A percentile compares a stretch with the other conserved stretches of the same genome.
Evolutionary conservation across 2,329 filamentous ascomycete species (phyloP).

Genomic region (Colletotrichum musae): DNA sequence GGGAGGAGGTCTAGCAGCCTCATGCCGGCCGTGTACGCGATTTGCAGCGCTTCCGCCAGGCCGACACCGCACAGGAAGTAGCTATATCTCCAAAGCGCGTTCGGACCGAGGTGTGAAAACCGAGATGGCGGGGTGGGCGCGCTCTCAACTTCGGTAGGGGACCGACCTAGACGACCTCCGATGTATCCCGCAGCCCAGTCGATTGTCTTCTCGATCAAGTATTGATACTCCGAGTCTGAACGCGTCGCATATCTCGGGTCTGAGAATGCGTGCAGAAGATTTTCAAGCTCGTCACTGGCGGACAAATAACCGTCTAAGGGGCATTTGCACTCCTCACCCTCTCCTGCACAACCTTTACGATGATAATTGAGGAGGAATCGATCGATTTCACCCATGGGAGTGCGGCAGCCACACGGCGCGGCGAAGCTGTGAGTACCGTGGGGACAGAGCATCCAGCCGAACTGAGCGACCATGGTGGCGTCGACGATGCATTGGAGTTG

Average conservation of each 20-base stretch:
- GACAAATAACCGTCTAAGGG: too few species aligned
- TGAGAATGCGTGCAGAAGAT: too few species aligned
- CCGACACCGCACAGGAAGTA: constrained; percentile 62
- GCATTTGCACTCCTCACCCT: too few species aligned
- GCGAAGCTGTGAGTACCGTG: constrained; percentile 53
- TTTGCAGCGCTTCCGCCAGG: constrained; percentile 59
- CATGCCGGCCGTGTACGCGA: constrained; percentile 54
- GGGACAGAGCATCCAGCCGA: constrained; percentile 56
- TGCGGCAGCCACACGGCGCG: constrained; percentile 42
- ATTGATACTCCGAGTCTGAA: too few species aligned
- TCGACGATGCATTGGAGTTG: constrained; percentile 66
- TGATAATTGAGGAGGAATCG: too few species aligned
- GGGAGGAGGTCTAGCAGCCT: constrained; percentile 56
- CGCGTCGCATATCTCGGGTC: too few species aligned
- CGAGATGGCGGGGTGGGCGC: neutral
- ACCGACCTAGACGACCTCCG: neutral
- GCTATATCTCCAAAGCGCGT: constrained; percentile 55
- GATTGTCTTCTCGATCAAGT: neutral
- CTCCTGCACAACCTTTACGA: too few species aligned
- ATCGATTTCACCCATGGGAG: neutral
- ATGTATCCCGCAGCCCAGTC: neutral
- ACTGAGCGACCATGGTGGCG: constrained; percentile 56
- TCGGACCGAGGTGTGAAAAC: neutral
- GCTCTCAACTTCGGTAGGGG: neutral
- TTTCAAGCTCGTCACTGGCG: too few species aligned